Evolutionary conservation across 2,329 filamentous ascomycete species (phyloP), one percentile per base, ranked within the genome.

Genomic region (Trematosphaeria pertusa): DNA sequence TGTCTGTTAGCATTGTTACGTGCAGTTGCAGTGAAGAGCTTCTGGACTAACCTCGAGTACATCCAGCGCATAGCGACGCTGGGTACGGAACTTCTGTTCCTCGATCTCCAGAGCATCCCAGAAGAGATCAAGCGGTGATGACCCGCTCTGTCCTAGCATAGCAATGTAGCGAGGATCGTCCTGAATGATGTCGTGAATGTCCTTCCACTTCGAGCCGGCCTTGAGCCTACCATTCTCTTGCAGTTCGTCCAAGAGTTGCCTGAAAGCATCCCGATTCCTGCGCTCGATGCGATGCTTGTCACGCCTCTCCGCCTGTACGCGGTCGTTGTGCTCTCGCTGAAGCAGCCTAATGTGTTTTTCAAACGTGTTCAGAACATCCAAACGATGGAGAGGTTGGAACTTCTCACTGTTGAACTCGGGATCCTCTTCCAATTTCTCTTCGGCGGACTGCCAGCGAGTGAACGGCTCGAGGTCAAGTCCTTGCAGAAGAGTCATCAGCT

Each of bases 61-160:
- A 74, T 96, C 91, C 56, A 94, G 78, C 30, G 95, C 88, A 65
- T 91, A 86, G 67, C 94, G 95, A 51, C 90, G 82, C 37, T 87
- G 87, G 38, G 84, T 86, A 51, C 92, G 87, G 37, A 97, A 78
- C n/a, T 87, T 86, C 47, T 89, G 85, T 66, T 99, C 93, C 71
- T 97, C 91, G 70, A 96, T 91, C 70, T 97, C 94, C 19, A 97
- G 81, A 37, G 92, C 79, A 69, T 99, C 94, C 91, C 93, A 97
- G 76, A 99, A 97, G 5, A 99, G 79, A 64, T 97, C 91, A 56
- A 96, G 81, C 11, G 94, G 90, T 4, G 85, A 88, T 4, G 92
- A 96, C 45, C 93, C 92, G 48, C 83, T 75, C 67, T 95, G 90
- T 40, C 91, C 92, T 49, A 92, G 82, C 79, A 96, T 91, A 54